These are phyloP conservation scores for Fusarium fracticaudum DNA, from an alignment of 2,329 filamentous ascomycete species.

Conservation along the genomic window DNA sequence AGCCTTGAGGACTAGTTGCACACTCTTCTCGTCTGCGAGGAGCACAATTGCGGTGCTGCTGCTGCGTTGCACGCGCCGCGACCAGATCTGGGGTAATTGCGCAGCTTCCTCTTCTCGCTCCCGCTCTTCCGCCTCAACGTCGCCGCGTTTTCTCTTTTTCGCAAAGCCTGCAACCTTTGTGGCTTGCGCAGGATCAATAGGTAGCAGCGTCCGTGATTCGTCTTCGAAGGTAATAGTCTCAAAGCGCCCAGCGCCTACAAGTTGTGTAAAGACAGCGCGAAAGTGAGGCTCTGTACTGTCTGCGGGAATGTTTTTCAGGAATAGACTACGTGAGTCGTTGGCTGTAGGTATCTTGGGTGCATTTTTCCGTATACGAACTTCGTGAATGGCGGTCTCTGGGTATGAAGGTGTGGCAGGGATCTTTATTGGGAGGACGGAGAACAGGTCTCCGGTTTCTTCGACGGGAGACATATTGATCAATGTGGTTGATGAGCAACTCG, in stretches of 20 bases:
- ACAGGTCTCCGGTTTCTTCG: constrained; percentile 59
- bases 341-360: constrained; percentile 79
- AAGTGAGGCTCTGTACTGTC: constrained; percentile 84
- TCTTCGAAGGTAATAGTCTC: constrained; percentile 81
- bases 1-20: constrained; percentile 81
- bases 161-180: constrained; percentile 48
- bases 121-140: constrained; percentile 65
- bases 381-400: constrained; percentile 73
- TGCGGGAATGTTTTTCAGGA: constrained; percentile 87
- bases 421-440: constrained; percentile 73
- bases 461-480: constrained; percentile 43
- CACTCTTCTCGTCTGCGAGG: constrained; percentile 84
- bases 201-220: constrained; percentile 56
- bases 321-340: constrained; percentile 82
- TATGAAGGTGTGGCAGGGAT: constrained; percentile 72
- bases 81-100: constrained; percentile 77
- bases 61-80: constrained; percentile 73
- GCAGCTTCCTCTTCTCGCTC: constrained; percentile 66
- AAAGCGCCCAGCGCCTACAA: constrained; percentile 81
- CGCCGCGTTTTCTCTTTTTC: constrained; percentile 54
- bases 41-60: constrained; percentile 83
- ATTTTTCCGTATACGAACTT: constrained; percentile 87
- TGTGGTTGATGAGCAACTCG: neutral
- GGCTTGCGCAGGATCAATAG: constrained; percentile 61
- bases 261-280: constrained; percentile 75